phyloP scores from a whole-genome alignment of 2,329 filamentous ascomycete genomes.

The Exophiala mesophila region DNA sequence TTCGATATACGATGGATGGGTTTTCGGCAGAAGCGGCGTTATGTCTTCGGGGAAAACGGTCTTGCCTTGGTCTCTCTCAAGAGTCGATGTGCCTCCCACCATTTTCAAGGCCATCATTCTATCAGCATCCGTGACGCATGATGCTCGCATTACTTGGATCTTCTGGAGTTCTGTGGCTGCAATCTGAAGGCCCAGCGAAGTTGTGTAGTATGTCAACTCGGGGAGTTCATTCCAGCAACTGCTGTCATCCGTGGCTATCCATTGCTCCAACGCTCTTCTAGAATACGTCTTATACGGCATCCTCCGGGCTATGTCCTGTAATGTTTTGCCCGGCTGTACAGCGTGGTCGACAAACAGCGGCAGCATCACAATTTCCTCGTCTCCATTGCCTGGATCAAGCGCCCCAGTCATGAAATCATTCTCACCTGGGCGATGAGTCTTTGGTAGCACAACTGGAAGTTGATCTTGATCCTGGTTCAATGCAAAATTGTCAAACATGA shows the following conservation, averaged over 20 bases:
- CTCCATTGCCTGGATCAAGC: neutral
- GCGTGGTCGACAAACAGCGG: neutral
- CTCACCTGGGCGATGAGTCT: neutral
- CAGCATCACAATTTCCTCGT: neutral
- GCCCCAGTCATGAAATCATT: conserved; percentile 11
- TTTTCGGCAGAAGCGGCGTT: neutral
- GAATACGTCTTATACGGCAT: conserved; percentile 15
- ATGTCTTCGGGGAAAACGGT: neutral
- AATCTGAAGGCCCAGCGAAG: neutral
- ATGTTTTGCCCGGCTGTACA: neutral
- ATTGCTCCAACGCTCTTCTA: neutral
- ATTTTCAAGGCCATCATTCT: neutral
- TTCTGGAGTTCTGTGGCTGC: neutral
- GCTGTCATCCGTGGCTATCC: neutral
- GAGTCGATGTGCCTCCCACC: neutral
- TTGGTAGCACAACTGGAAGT: conserved; percentile 1
- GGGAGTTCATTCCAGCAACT: neutral
- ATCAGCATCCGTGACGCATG: neutral
- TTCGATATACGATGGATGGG: neutral
- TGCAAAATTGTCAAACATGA: neutral
- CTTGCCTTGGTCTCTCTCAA: neutral
- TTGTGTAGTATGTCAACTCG: neutral
- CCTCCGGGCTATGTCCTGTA: neutral
- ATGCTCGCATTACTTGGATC: neutral
- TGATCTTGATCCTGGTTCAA: neutral